phyloP scores from a whole-genome alignment of 441 rosid species.

The Bruguiera hainesii region DNA sequence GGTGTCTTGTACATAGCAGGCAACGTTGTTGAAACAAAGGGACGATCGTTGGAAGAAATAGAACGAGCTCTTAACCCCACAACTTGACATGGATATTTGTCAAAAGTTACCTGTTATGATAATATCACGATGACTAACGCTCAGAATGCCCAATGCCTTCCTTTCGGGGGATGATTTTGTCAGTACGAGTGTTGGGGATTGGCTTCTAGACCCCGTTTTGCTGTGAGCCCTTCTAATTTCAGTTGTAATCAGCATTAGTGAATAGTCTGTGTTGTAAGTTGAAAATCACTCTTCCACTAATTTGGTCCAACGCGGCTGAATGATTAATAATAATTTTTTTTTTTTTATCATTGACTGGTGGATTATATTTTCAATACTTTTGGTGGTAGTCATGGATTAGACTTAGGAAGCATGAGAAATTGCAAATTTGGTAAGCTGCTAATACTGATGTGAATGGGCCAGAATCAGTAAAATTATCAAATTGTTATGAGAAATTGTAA shows the following conservation, averaged over 20 bases:
- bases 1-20: slow-evolving; percentile 74
- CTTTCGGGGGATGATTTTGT: background rate
- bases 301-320: slow-evolving; percentile 5
- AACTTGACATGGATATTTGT: slow-evolving; percentile 22
- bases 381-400: too few species aligned
- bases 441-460: too few species aligned
- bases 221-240: background rate
- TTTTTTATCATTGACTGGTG: background rate
- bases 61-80: slow-evolving; percentile 70
- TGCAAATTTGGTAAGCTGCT: too few species aligned
- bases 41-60: slow-evolving; percentile 89
- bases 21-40: slow-evolving; percentile 92
- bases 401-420: too few species aligned
- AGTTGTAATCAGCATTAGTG: slow-evolving; percentile 6
- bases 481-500: too few species aligned
- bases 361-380: background rate
- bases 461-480: too few species aligned
- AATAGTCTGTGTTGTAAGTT: background rate
- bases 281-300: background rate
- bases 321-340: slow-evolving; percentile 7
- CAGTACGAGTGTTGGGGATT: background rate
- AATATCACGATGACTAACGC: slow-evolving; percentile 12
- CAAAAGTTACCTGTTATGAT: slow-evolving; percentile 13
- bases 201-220: background rate
- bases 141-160: slow-evolving; percentile 3